Percentiles rank a stretch among this genome's conserved stretches.
Conservation (phyloP, 2,329 filamentous ascomycete species). For the Calonectria ilicicola region DNA sequence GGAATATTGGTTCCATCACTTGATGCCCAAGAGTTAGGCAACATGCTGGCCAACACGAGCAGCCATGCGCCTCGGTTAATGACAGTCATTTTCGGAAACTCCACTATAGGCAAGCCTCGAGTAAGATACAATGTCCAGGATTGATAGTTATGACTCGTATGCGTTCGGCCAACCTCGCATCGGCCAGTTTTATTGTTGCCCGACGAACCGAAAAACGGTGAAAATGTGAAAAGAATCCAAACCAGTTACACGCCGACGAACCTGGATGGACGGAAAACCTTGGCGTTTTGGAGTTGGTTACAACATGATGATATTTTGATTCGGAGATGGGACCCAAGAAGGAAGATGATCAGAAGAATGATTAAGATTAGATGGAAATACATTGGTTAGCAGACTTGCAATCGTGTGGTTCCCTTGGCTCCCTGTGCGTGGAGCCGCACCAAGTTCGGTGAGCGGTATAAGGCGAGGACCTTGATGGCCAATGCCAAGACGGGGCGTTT, state of each 20-base stretch:
- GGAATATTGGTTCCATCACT: slow-evolving; percentile 17
- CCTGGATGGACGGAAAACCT: slow-evolving; percentile 11
- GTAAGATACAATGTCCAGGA: neutral
- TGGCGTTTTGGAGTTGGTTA: neutral
- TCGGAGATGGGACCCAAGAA: neutral
- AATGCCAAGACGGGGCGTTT: slow-evolving; percentile 27
- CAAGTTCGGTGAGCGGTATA: slow-evolving; percentile 17
- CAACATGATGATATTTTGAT: neutral
- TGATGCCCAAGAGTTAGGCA: slow-evolving; percentile 5
- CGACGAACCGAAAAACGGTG: neutral
- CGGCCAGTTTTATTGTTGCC: neutral
- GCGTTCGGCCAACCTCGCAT: neutral
- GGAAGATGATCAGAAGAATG: neutral
- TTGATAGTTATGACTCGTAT: neutral
- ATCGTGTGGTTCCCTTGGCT: neutral
- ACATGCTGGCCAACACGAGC: slow-evolving; percentile 1
- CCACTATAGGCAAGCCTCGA: neutral
- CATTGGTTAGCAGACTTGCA: too few species aligned
- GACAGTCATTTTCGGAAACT: neutral
- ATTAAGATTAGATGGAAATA: too few species aligned
- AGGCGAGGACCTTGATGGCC: slow-evolving; percentile 43
- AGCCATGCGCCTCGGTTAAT: neutral
- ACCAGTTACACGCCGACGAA: neutral
- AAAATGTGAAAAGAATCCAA: neutral
- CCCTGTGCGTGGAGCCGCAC: neutral